phyloP scores from a whole-genome alignment of 2,329 filamentous ascomycete genomes.

The Chrysoporthe puriensis region DNA sequence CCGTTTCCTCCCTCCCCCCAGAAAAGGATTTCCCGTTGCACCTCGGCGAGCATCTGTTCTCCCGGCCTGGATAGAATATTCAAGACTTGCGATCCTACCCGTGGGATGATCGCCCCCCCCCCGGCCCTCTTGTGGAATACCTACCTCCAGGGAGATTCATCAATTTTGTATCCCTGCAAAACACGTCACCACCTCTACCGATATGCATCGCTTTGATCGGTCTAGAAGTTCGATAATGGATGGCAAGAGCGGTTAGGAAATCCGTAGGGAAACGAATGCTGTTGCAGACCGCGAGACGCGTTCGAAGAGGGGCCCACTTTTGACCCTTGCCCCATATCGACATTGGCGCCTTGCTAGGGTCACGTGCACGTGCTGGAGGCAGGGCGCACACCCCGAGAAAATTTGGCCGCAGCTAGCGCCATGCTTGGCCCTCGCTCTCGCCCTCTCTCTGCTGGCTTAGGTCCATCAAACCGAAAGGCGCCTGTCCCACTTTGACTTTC shows the following conservation, averaged over 20 bases:
- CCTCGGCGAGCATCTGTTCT: too few relatives aligned
- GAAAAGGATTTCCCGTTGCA: too few relatives aligned
- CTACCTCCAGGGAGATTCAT: neutral
- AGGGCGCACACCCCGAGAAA: slow-evolving; percentile 15
- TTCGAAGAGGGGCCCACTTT: neutral
- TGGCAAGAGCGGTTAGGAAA: neutral
- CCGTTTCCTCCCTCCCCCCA: too few relatives aligned
- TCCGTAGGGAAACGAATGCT: neutral
- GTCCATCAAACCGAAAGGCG: slow-evolving; percentile 7
- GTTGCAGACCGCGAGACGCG: neutral
- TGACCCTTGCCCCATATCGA: neutral
- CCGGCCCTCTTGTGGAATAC: neutral
- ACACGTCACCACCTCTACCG: too few relatives aligned
- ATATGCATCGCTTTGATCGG: too few relatives aligned
- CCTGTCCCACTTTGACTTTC: slow-evolving; percentile 27
- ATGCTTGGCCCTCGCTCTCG: slow-evolving; percentile 7
- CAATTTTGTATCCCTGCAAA: too few relatives aligned
- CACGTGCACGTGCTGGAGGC: slow-evolving; percentile 9
- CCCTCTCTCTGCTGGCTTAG: slow-evolving; percentile 12
- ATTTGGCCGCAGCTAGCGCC: slow-evolving; percentile 13
- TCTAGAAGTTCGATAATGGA: too few relatives aligned
- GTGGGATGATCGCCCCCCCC: neutral
- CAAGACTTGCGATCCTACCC: neutral
- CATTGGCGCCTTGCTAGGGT: neutral
- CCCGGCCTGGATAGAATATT: too few relatives aligned